Base-by-base conservation (phyloP, 2,329 filamentous ascomycete species). In the Fusarium goolgardi region DNA sequence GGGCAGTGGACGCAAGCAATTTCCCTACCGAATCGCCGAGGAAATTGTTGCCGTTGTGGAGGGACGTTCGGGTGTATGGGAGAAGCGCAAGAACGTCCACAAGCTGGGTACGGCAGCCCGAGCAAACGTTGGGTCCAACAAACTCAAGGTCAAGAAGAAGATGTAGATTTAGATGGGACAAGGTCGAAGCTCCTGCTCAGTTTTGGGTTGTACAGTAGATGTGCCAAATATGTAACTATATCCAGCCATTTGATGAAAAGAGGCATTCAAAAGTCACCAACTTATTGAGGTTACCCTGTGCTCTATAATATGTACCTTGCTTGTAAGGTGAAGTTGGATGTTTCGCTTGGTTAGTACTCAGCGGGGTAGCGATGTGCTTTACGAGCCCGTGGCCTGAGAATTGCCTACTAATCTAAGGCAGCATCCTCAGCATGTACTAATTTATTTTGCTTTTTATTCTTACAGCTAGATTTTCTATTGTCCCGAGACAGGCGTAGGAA, bases 31-130 rank as follows among this genome's bases (percentile, higher is more conserved):
- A 56, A 86, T 98, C 65, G 94, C 93, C 2, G 90, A 95, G 76
- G 95, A 97, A 85, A 83, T 98, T 63, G 85, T 98, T 55, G 86
- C 91, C 35, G 91, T 98, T 27, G 90, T 96, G 12, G 94, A 98
- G 83, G 96, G 96, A 32, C 87, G 87, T 73, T 96, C 93, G 70
- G 77, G 80, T 25, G 90, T 93, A 46, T 99, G 96, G 96, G 93
- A 97, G 41, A 90, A 88, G 83, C 86, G 96, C 71, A 85, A 86
- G 69, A 81, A 84, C 67, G 81, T 96, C 57, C 96, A 99, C 81
- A 96, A 94, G 86, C 80, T 90, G 71, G 94, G 88, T 65, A 93
- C 94, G 35, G 86, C 88, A 29, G 87, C 91, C 27, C 87, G 96
- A 81, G 90, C 91, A 34, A 98, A 97, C 75, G 71, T 90, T 73